A percentile compares a stretch with the other conserved stretches of the same genome.
Evolutionary conservation across 176 grass and related monocot genomes (phyloP).

Genomic region (Eleusine indica): DNA sequence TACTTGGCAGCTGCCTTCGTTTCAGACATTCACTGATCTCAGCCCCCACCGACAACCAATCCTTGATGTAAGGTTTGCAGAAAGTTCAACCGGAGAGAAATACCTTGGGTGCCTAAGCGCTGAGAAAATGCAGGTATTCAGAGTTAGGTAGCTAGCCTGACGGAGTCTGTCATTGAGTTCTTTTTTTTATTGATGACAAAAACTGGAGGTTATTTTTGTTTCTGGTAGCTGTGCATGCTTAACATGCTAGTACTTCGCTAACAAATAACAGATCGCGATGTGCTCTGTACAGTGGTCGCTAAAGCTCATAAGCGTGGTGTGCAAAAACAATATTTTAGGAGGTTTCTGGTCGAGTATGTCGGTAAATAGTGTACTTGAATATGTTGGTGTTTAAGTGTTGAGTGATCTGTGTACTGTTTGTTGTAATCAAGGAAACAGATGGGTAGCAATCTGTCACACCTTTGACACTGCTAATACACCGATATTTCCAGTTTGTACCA

Average conservation of each 20-base stretch:
- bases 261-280: neutral
- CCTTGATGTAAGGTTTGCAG: slow-evolving; percentile 85
- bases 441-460: slow-evolving; percentile 4
- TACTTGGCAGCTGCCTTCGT: slow-evolving; percentile 64
- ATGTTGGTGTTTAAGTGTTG: neutral
- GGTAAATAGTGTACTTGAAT: neutral
- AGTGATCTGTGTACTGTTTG: neutral
- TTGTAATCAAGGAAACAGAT: slow-evolving; percentile 17
- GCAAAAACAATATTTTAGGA: slow-evolving; percentile 9
- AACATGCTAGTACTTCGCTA: neutral
- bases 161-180: slow-evolving; percentile 1
- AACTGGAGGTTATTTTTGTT: slow-evolving; percentile 6
- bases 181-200: neutral
- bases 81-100: slow-evolving; percentile 36
- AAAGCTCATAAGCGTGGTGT: neutral
- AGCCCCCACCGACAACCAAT: slow-evolving; percentile 64
- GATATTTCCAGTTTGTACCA: slow-evolving; percentile 17
- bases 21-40: slow-evolving; percentile 53
- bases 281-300: slow-evolving; percentile 27
- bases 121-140: slow-evolving; percentile 72
- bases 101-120: slow-evolving; percentile 84
- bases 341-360: neutral
- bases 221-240: neutral
- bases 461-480: neutral
- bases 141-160: slow-evolving; percentile 29